Percentiles rank a stretch among this genome's conserved stretches.
Evolutionary conservation across 2,329 filamentous ascomycete genomes (phyloP).

Genomic region (Fusarium brachygibbosum): DNA sequence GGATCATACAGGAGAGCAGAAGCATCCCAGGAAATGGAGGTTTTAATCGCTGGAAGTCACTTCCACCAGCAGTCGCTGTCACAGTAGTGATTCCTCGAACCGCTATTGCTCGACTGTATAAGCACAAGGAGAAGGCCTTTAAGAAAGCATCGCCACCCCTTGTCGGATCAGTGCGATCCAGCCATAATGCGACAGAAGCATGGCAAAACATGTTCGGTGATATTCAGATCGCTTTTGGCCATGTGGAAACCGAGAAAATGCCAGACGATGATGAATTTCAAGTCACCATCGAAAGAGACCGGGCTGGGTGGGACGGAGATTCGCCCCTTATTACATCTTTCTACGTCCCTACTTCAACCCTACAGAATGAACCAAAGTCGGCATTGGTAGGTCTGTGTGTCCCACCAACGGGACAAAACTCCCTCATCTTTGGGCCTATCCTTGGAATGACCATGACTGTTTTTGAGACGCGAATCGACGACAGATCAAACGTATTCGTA

Average conservation of each 20-base stretch:
- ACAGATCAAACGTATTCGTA: constrained; percentile 53
- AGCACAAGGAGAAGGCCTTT: constrained; percentile 20
- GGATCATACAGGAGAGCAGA: constrained; percentile 47
- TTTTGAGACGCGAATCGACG: constrained; percentile 51
- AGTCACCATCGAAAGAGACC: constrained; percentile 54
- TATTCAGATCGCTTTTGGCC: constrained; percentile 60
- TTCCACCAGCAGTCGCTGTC: constrained; percentile 56
- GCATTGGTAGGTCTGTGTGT: constrained; percentile 53
- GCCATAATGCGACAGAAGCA: constrained; percentile 36
- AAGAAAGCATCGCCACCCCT: constrained; percentile 49
- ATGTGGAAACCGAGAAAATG: constrained; percentile 46
- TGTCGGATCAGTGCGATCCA: constrained; percentile 50
- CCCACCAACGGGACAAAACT: constrained; percentile 44
- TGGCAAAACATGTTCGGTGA: constrained; percentile 57
- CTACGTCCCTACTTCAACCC: constrained; percentile 54
- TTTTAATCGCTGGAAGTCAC: constrained; percentile 55
- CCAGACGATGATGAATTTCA: constrained; percentile 51
- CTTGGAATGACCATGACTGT: constrained; percentile 51
- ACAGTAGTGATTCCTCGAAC: constrained; percentile 54
- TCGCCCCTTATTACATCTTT: constrained; percentile 59
- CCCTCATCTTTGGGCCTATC: constrained; percentile 41
- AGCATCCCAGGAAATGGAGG: constrained; percentile 40
- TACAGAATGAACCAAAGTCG: constrained; percentile 53
- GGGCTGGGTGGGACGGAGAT: constrained; percentile 54
- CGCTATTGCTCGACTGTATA: constrained; percentile 49